Evolutionary conservation across 1,284 basidiomycete genomes (phyloP), one percentile per base, ranked within the genome.

Genomic region (Sanguinoderma infundibulare): DNA sequence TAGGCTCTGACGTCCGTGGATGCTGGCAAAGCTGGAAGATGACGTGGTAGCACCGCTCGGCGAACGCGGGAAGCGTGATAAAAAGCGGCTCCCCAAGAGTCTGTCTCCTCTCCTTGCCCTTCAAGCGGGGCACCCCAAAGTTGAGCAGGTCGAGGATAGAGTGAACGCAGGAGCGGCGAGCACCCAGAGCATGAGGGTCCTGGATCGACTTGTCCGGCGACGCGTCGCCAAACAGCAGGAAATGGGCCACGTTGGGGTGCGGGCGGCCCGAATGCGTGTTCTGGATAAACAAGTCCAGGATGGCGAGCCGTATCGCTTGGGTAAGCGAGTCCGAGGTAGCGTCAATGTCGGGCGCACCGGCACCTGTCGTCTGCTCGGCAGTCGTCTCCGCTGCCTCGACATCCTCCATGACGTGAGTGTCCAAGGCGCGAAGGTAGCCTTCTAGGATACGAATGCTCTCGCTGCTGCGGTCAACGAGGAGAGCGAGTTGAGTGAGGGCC

Each of bases 211-310:
- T 81, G 50, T 86, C 80, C 47, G 76, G 75, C 38, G 79, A 78
- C 46, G 78, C 76, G 2, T 81, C 76, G 1, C 90, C 92, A 72
- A 96, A 94, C 6, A 99, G 83, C 9, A 99, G 79, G 74, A 95
- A 92, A 77, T 98, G 95, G 0, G 92, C 92, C 36, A 98, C 73
- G 69, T 97, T 98, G 15, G 96, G 95, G 60, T 89, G 93, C 0
- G 87, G 75, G 10, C 83, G 76, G 47, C 81, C 82, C 0, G 77
- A 73, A n/a, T 84, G 77, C 0, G 96, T 96, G 64, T 92, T 92
- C 57, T 87, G 86, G 44, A 95, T 85, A 60, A 99, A 81, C 10
- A 99, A 80, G 66, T 97, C 91, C 51, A 99, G 84, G n/a, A 95
- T 89, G 0, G 92, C 87, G 2, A 91, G 77, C 35, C 93, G 82